These are phyloP conservation scores for Chaetoscypha palmicola DNA, from an alignment of 2,329 filamentous ascomycete genomes.

Conservation along the genomic window DNA sequence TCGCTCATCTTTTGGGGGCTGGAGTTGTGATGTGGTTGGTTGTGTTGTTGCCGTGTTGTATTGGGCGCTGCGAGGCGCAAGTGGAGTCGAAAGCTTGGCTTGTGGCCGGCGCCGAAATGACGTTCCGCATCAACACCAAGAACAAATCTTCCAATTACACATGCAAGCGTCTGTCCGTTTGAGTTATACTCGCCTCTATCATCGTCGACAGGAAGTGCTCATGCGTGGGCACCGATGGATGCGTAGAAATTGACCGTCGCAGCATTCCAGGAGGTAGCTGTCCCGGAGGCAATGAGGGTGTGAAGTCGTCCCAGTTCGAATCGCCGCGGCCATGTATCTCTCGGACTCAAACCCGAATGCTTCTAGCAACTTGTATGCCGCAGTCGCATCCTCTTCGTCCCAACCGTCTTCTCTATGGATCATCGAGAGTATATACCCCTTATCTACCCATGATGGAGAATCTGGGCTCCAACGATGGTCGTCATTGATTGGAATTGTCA, in stretches of 20 bases:
- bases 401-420: slow-evolving; percentile 1
- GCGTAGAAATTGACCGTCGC: slow-evolving; percentile 1
- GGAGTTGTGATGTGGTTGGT: slow-evolving; percentile 5
- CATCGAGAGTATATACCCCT: slow-evolving; percentile 1
- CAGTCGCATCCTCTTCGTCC: slow-evolving; percentile 5
- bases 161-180: neutral
- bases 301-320: slow-evolving; percentile 13
- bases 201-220: neutral
- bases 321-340: slow-evolving; percentile 26
- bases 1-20: slow-evolving; percentile 47
- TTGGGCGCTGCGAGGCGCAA: neutral
- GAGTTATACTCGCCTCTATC: neutral
- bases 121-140: slow-evolving; percentile 2
- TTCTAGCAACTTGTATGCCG: too few species aligned
- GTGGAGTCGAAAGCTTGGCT: slow-evolving; percentile 1
- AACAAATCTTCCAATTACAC: neutral
- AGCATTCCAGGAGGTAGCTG: slow-evolving; percentile 3
- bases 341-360: slow-evolving; percentile 15
- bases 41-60: neutral
- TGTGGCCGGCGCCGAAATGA: slow-evolving; percentile 1
- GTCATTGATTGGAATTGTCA: slow-evolving; percentile 88
- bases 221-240: slow-evolving; percentile 5
- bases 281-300: slow-evolving; percentile 14
- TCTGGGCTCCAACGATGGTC: slow-evolving; percentile 67
- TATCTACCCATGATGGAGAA: slow-evolving; percentile 29